Percentiles rank a stretch among this genome's conserved stretches.
phyloP scores from a whole-genome alignment of 352 stramenopile genomes.

The Aphanomyces astaci region DNA sequence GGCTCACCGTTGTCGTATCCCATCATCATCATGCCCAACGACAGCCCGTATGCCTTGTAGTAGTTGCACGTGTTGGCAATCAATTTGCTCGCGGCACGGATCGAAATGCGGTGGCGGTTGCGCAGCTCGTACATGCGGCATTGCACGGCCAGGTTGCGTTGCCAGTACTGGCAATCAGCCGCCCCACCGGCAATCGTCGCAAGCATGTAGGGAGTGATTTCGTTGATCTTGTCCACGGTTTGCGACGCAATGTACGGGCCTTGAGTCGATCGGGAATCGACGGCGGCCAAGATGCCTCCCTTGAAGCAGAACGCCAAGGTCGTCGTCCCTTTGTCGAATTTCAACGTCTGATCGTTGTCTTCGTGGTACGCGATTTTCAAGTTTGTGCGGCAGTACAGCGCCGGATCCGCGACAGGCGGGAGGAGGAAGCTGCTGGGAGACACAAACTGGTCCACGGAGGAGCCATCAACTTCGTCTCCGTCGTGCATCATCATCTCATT shows the following conservation, averaged over 20 bases:
- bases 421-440: slow-evolving; percentile 57
- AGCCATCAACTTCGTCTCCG: slow-evolving; percentile 23
- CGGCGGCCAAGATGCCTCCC: slow-evolving; percentile 95
- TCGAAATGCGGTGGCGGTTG: slow-evolving; percentile 99
- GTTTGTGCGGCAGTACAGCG: slow-evolving; percentile 92
- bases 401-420: slow-evolving; percentile 79
- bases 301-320: slow-evolving; percentile 99
- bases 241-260: slow-evolving; percentile 98
- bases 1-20: slow-evolving; percentile 97
- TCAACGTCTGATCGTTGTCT: slow-evolving; percentile 92
- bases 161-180: slow-evolving; percentile 99
- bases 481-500: slow-evolving; percentile 10
- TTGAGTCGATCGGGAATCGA: slow-evolving; percentile 99
- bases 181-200: slow-evolving; percentile 98
- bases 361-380: slow-evolving; percentile 96
- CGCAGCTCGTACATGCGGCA: slow-evolving; percentile 97
- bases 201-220: slow-evolving; percentile 99
- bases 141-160: slow-evolving; percentile 96
- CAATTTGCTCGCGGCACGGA: slow-evolving; percentile 97
- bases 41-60: slow-evolving; percentile 90
- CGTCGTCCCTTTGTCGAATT: slow-evolving; percentile 99
- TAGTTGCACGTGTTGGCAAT: slow-evolving; percentile 98
- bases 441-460: slow-evolving; percentile 13
- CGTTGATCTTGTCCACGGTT: slow-evolving; percentile 99
- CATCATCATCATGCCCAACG: slow-evolving; percentile 99